Conservation (phyloP, 129 eudicot species). For the Helianthus tuberosus region DNA sequence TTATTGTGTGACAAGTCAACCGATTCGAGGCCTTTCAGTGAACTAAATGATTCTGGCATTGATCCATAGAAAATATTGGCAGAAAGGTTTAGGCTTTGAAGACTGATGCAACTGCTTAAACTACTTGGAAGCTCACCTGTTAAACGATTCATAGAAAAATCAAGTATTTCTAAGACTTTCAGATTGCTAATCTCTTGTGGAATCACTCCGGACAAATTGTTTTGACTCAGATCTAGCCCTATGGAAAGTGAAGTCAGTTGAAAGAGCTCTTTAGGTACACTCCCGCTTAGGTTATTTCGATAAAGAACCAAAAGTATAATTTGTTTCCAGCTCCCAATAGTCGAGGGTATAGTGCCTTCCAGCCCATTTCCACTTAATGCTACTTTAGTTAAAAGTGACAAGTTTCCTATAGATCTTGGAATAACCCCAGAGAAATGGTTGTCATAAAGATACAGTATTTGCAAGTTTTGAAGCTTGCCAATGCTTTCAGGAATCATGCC, state of each 20-base stretch:
- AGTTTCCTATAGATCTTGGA: conserved; percentile 30
- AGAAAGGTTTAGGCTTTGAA: too few species aligned
- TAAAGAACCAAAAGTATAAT: neutral
- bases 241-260: conserved; percentile 25
- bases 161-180: neutral
- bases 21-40: too few species aligned
- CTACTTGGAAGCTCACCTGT: conserved; percentile 34
- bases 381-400: neutral
- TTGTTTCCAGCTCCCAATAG: conserved; percentile 24
- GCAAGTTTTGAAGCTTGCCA: conserved; percentile 2
- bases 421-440: conserved; percentile 15
- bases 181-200: conserved; percentile 27
- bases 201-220: conserved; percentile 25
- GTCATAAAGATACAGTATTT: neutral
- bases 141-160: conserved; percentile 23
- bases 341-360: conserved; percentile 30
- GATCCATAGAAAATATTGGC: too few species aligned
- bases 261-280: conserved; percentile 20
- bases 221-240: conserved; percentile 15
- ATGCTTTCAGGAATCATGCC: conserved; percentile 23
- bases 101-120: too few species aligned
- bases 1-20: too few species aligned
- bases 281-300: conserved; percentile 17
- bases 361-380: conserved; percentile 1
- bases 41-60: too few species aligned